phyloP scores from a whole-genome alignment of 805 yeast species.

The Yamadazyma akitaensis region DNA sequence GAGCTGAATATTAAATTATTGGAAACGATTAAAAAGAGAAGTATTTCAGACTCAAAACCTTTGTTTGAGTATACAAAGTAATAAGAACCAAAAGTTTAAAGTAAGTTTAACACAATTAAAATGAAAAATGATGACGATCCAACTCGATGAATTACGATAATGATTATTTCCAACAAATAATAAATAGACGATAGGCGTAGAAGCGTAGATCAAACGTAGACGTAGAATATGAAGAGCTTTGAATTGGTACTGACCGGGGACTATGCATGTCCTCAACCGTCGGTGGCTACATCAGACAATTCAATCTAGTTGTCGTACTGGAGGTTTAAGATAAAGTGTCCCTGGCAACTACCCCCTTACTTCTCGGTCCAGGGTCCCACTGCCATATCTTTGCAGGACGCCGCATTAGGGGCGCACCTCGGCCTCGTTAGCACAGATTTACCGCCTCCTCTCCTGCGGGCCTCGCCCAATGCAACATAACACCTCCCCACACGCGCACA shows the following conservation, averaged over 20 bases:
- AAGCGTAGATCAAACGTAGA: background rate
- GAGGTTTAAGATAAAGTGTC: no score
- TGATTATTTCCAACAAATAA: conserved; percentile 21
- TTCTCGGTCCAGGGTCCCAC: no score
- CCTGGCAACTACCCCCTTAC: no score
- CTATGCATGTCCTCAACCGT: no score
- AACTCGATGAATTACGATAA: conserved; percentile 25
- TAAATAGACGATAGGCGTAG: conserved; percentile 3
- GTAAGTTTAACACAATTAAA: background rate
- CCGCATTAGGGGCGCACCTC: background rate
- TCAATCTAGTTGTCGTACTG: no score
- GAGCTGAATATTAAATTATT: conserved; percentile 51
- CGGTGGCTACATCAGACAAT: no score
- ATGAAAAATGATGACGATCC: conserved; percentile 19
- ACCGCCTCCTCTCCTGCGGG: background rate
- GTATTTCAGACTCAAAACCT: conserved; percentile 31
- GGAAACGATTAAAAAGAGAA: conserved; percentile 49
- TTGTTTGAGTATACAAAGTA: conserved; percentile 32
- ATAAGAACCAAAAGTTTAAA: background rate
- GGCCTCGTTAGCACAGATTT: no score
- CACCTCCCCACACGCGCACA: background rate
- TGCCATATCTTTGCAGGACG: no score
- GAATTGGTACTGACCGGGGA: no score
- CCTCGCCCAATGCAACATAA: background rate
- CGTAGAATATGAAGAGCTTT: no score